A percentile compares a stretch with the other conserved stretches of the same genome.
Evolutionary conservation across 2,329 filamentous ascomycete genomes (phyloP).

Genomic region (Phaeosphaeria sp.): DNA sequence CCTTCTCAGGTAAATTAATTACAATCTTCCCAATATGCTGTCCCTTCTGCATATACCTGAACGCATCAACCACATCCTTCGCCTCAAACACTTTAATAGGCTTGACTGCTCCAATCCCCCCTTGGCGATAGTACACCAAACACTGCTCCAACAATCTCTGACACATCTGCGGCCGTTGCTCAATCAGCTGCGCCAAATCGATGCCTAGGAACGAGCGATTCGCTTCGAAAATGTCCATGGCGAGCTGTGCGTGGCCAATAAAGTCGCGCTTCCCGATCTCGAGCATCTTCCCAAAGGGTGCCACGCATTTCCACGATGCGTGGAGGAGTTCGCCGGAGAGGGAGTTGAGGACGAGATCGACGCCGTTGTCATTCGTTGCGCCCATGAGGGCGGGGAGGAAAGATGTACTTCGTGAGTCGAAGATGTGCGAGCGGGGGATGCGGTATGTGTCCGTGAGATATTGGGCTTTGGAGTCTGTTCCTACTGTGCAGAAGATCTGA

Average conservation of each 20-base stretch:
- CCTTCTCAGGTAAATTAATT: constrained; percentile 14
- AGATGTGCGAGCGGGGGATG: constrained; percentile 37
- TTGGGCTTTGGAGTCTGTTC: constrained; percentile 20
- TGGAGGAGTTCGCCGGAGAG: constrained; percentile 33
- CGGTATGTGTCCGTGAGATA: constrained; percentile 21
- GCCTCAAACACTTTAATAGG: constrained; percentile 24
- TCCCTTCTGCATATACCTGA: constrained; percentile 43
- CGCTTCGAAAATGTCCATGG: constrained; percentile 7
- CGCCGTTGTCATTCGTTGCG: constrained; percentile 37
- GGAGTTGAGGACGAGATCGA: constrained; percentile 45
- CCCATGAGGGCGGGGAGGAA: constrained; percentile 31
- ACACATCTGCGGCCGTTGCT: not conserved
- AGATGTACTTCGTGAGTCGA: constrained; percentile 28
- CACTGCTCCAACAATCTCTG: not conserved
- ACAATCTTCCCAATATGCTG: constrained; percentile 52
- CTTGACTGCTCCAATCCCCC: constrained; percentile 11
- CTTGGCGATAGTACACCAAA: constrained; percentile 6
- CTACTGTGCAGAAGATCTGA: constrained; percentile 30
- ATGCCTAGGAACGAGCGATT: not conserved
- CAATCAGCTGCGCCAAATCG: not conserved
- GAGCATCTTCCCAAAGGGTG: constrained; percentile 28
- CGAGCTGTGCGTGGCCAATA: constrained; percentile 9
- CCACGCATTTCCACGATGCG: constrained; percentile 55
- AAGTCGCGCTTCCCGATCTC: constrained; percentile 30
- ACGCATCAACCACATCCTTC: constrained; percentile 30